These are phyloP conservation scores for Euphorbia peplus DNA, from an alignment of 345 rosid genomes.

Conservation along the genomic window DNA sequence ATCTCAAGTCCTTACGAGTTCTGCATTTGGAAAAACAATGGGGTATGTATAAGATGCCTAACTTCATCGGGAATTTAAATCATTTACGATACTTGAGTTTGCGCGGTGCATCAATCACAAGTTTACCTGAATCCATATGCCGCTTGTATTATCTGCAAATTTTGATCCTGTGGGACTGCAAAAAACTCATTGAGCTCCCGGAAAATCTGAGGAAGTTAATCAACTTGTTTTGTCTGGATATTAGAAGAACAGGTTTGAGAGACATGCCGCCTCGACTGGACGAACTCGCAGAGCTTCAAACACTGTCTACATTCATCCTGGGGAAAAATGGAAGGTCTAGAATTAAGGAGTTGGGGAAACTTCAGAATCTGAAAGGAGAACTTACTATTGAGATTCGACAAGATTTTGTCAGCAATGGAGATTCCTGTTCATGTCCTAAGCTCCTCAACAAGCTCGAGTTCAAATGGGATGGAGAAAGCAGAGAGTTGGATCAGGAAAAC, in stretches of 20 bases:
- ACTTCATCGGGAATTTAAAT: slow-evolving; percentile 10
- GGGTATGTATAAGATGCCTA: not conserved
- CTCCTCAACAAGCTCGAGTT: not conserved
- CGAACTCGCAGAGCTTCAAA: not conserved
- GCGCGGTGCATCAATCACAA: not conserved
- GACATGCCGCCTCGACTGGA: slow-evolving; percentile 10
- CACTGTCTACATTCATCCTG: not conserved
- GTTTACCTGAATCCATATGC: slow-evolving; percentile 6
- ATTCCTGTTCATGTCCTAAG: not conserved
- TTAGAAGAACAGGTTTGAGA: not conserved
- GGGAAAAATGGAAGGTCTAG: not conserved
- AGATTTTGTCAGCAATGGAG: not conserved
- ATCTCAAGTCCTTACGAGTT: not conserved
- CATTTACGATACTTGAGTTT: slow-evolving; percentile 8
- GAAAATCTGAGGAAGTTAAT: not conserved
- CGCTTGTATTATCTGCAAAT: slow-evolving; percentile 5
- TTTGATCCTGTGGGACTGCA: not conserved
- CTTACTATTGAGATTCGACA: not conserved
- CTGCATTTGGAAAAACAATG: not conserved
- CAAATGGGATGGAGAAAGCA: not conserved
- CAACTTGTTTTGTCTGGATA: not conserved
- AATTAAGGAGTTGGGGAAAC: not conserved
- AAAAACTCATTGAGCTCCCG: not conserved
- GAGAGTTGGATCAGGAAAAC: not conserved
- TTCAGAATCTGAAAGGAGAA: not conserved